Base-by-base conservation (phyloP, 2,329 filamentous ascomycete genomes). In the Geosmithia putterillii region DNA sequence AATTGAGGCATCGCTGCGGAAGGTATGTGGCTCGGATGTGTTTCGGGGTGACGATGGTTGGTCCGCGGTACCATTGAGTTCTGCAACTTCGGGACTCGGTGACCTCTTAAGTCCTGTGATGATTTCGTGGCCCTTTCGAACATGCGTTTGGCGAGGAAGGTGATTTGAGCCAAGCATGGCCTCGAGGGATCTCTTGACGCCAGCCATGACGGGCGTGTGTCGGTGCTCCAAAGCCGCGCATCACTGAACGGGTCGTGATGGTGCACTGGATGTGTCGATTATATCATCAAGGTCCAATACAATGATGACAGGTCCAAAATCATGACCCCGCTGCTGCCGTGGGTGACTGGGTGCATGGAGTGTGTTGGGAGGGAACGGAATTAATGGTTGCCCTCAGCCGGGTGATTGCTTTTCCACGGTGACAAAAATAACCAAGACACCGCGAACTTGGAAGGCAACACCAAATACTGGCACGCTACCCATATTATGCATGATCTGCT, bases 1-100 rank as follows among this genome's bases (percentile, higher is more conserved):
- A 44, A 89, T 77, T 1, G 84, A 86, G 2, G 81, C 78, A 64
- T 83, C 72, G 9, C 69, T 58, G 8, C 67, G 62, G 53, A 83
- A 84, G 40, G 48, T 56, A 37, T 52, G 53, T 47, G 50, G 53
- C 53, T 64, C 44, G 18, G 51, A 52, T 32, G 45, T 55, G 25
- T 55, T 38, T 4, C 54, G 51, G 25, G 51, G 51, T 14, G 51
- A 50, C 9, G 47, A 50, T 10, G 53, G 51, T 10, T 25, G 23
- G 10, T 25, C 23, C 10, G 6, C 23, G 7, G 23, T 25, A 10
- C 10, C 23, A 10, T 25, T 25, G 23, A 25, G 23, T 10, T 25
- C 23, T 25, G 23, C 23, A 10, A 25, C 7, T 25, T 6, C 7
- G 23, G 23, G 23, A 10, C 23, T 25, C 10, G 23, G 23, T 25